Evolutionary conservation across 2,329 filamentous ascomycete species (phyloP).

Genomic region (Geoglossum cookeanum): DNA sequence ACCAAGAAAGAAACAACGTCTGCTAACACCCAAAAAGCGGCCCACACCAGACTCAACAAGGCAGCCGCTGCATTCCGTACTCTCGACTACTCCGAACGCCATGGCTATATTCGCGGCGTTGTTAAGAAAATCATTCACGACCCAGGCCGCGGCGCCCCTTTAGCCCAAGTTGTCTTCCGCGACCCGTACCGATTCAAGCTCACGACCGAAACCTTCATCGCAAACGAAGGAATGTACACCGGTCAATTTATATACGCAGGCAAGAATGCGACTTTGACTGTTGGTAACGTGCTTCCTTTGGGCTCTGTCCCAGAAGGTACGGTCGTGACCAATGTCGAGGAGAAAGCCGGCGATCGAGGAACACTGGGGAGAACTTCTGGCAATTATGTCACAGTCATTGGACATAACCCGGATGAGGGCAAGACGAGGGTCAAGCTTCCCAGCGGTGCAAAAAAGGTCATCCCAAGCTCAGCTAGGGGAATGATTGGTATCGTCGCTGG

Average conservation of each 20-base stretch:
- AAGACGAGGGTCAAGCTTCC: slow-evolving; percentile 99
- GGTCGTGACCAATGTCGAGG: slow-evolving; percentile 97
- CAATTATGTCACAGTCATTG: slow-evolving; percentile 97
- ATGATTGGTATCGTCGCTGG: slow-evolving; percentile 99
- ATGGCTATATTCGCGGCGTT: slow-evolving; percentile 93
- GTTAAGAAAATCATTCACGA: slow-evolving; percentile 99
- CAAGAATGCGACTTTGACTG: slow-evolving; percentile 92
- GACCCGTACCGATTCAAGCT: slow-evolving; percentile 98
- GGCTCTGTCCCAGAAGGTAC: slow-evolving; percentile 95
- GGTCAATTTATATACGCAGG: slow-evolving; percentile 99
- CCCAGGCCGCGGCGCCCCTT: slow-evolving; percentile 90
- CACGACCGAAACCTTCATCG: slow-evolving; percentile 97
- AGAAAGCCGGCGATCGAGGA: slow-evolving; percentile 95
- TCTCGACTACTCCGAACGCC: slow-evolving; percentile 90
- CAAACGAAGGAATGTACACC: slow-evolving; percentile 99
- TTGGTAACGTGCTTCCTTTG: slow-evolving; percentile 94
- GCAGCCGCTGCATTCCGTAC: slow-evolving; percentile 86
- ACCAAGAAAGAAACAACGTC: not conserved
- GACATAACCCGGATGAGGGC: slow-evolving; percentile 96
- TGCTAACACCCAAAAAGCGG: slow-evolving; percentile 28
- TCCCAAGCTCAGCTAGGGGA: slow-evolving; percentile 77
- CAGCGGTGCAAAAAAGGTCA: slow-evolving; percentile 96
- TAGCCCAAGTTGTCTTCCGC: slow-evolving; percentile 92
- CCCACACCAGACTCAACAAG: slow-evolving; percentile 86
- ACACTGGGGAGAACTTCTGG: slow-evolving; percentile 90